Percentiles rank a stretch among this genome's conserved stretches.
These are phyloP conservation scores for Leccinum longicurvipes DNA, from an alignment of 768 basidiomycete genomes.

Conservation along the genomic window DNA sequence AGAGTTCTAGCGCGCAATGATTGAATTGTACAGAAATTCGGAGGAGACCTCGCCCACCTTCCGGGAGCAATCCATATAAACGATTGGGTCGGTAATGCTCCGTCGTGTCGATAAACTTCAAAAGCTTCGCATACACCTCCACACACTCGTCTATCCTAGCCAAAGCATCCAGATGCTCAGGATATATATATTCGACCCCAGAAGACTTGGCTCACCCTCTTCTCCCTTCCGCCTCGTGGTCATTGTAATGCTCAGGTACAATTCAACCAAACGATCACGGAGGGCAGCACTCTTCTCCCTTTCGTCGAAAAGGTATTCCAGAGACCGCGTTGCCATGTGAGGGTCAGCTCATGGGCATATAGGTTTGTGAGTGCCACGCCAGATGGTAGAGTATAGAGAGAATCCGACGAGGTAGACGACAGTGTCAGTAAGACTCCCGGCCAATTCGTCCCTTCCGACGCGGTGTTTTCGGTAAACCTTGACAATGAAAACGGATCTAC, in stretches of 20 bases:
- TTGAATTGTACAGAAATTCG: background rate
- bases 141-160: slow-evolving; percentile 41
- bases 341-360: too few relatives aligned
- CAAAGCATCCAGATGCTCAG: background rate
- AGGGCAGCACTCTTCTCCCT: slow-evolving; percentile 64
- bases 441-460: too few relatives aligned
- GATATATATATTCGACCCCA: background rate
- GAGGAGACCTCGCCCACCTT: slow-evolving; percentile 49
- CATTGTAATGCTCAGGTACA: slow-evolving; percentile 74
- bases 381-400: too few relatives aligned
- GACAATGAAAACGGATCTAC: too few relatives aligned
- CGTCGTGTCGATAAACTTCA: slow-evolving; percentile 73
- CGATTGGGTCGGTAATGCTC: slow-evolving; percentile 71
- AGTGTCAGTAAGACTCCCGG: too few relatives aligned
- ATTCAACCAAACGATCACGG: slow-evolving; percentile 86
- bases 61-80: slow-evolving; percentile 76
- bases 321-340: slow-evolving; percentile 68
- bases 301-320: slow-evolving; percentile 81
- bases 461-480: too few relatives aligned
- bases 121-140: slow-evolving; percentile 58
- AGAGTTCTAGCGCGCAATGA: slow-evolving; percentile 59
- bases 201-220: slow-evolving; percentile 42
- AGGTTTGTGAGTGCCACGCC: too few relatives aligned
- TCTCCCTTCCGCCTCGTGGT: slow-evolving; percentile 56
- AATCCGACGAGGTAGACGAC: too few relatives aligned